Conservation (phyloP, 2,329 filamentous ascomycete species). For the Pseudocercospora cruenta region DNA sequence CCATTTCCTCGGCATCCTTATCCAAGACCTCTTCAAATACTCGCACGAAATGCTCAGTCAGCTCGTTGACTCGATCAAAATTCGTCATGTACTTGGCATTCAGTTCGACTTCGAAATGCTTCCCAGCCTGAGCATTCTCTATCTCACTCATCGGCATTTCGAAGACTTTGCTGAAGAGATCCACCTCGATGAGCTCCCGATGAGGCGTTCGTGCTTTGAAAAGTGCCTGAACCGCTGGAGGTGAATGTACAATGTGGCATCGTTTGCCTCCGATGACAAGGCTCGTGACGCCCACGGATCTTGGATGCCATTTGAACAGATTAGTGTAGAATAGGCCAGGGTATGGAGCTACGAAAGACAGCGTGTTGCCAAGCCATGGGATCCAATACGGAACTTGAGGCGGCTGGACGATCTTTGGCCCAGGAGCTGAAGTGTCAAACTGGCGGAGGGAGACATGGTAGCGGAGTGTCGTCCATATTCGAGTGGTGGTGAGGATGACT, state of each 20-base stretch:
- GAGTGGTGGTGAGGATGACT: constrained; percentile 18
- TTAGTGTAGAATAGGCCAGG: constrained; percentile 34
- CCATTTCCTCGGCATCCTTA: constrained; percentile 28
- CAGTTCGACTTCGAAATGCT: constrained; percentile 33
- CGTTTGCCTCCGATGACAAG: constrained; percentile 34
- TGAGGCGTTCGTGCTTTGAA: constrained; percentile 32
- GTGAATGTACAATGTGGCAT: constrained; percentile 35
- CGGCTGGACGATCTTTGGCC: constrained; percentile 24
- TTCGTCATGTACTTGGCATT: constrained; percentile 36
- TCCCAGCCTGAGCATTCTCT: constrained; percentile 26
- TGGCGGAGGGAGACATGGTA: constrained; percentile 28
- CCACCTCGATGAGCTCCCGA: constrained; percentile 34
- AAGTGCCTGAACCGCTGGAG: constrained; percentile 33
- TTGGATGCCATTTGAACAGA: constrained; percentile 35
- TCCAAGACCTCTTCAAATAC: constrained; percentile 28
- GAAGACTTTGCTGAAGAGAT: constrained; percentile 33
- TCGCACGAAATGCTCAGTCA: constrained; percentile 33
- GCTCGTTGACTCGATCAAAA: constrained; percentile 37
- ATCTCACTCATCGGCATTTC: constrained; percentile 30
- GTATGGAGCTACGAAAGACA: constrained; percentile 31
- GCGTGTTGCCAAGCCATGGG: constrained; percentile 36
- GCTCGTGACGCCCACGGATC: constrained; percentile 34
- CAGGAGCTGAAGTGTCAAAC: constrained; percentile 12
- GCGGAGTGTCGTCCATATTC: constrained; percentile 29
- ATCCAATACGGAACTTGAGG: constrained; percentile 36